Conservation (phyloP, 257 asterid genomes). For the Paulownia fortunei region DNA sequence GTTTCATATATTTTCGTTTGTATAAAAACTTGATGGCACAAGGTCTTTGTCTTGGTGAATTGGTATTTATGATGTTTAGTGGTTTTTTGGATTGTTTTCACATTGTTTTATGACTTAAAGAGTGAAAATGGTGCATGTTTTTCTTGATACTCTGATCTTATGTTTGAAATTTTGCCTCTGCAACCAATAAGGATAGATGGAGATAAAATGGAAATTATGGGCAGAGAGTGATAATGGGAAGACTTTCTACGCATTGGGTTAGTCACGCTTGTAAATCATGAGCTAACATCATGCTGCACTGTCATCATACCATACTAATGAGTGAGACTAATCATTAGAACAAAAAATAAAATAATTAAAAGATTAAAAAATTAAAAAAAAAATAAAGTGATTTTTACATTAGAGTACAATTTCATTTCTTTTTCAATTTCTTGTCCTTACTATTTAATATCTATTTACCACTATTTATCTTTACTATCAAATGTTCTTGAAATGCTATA, state of each 20-base stretch:
- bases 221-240: conserved; percentile 24
- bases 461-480: no score
- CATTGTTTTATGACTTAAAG: not conserved
- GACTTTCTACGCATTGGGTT: conserved; percentile 26
- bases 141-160: conserved; percentile 4
- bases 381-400: not conserved
- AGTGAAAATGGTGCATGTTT: not conserved
- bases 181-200: not conserved
- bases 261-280: conserved; percentile 49
- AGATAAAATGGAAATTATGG: conserved; percentile 13
- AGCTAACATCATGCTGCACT: conserved; percentile 24
- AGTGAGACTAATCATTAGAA: conserved; percentile 36
- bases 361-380: no score
- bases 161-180: not conserved
- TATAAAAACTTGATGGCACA: not conserved
- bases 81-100: not conserved
- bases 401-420: not conserved
- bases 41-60: not conserved
- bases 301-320: conserved; percentile 37
- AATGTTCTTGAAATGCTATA: no score
- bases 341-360: not conserved
- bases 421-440: not conserved
- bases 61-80: not conserved
- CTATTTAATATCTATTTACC: not conserved
- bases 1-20: no score